Conservation (phyloP, 1,284 basidiomycete genomes). For the Flammula alnicola region DNA sequence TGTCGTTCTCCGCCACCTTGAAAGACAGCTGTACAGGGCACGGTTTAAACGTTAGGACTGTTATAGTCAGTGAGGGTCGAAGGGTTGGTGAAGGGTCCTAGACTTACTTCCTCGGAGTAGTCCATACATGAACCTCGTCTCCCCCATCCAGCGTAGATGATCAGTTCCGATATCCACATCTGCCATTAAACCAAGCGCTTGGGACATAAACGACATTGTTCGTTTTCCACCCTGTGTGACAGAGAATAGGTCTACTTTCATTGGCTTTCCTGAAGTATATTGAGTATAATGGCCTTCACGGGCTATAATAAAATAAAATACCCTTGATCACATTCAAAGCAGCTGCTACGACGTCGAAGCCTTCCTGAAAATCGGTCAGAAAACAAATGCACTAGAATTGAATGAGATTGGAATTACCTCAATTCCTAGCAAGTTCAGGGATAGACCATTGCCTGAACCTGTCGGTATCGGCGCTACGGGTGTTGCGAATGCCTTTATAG, state of each 20-base stretch:
- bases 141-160: constrained; percentile 92
- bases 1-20: constrained; percentile 75
- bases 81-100: constrained; percentile 1
- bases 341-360: constrained; percentile 75
- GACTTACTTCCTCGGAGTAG: constrained; percentile 72
- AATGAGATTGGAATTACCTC: constrained; percentile 44
- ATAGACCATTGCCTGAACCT: constrained; percentile 85
- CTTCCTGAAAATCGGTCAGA: constrained; percentile 50
- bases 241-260: constrained; percentile 85
- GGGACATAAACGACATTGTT: constrained; percentile 89
- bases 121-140: constrained; percentile 86
- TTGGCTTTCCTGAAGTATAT: constrained; percentile 54
- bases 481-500: constrained; percentile 70
- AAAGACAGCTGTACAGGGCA: constrained; percentile 75
- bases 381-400: not conserved
- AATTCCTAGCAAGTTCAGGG: constrained; percentile 75
- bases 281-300: not conserved
- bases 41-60: constrained; percentile 69
- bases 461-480: constrained; percentile 89
- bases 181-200: constrained; percentile 90
- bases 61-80: constrained; percentile 7
- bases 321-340: constrained; percentile 91
- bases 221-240: constrained; percentile 70
- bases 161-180: constrained; percentile 92
- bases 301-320: constrained; percentile 26